Evolutionary conservation across 768 basidiomycete species (phyloP), one percentile per base, ranked within the genome.

Genomic region (Multifurca ochricompacta): DNA sequence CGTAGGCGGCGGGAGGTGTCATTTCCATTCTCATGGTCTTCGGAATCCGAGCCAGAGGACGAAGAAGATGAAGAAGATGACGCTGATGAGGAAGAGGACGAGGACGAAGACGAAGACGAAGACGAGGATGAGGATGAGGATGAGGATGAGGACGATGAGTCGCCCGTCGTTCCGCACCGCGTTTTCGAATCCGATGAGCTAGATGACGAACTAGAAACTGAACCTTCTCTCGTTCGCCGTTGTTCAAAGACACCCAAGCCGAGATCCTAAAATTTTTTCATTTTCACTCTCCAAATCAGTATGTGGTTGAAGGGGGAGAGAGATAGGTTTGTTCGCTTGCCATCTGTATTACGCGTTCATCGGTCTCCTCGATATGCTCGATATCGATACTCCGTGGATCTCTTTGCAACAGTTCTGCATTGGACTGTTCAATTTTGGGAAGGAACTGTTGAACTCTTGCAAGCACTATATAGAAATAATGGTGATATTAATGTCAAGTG

Each of bases 321-420:
- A 59, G 5, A 30, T 35, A 30, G 21, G 21, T 39, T 25, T 7
- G 27, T 10, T 10, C 30, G 51, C 59, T 53, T 28, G 77, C 83
- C 82, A 86, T 85, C 65, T 86, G 77, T 59, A 87, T 82, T 63
- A 83, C 79, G 54, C 68, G 73, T 1, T 71, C 73, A 47, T 70
- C 72, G n/a, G 69, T 70, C 19, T 69, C 72, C 6, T 70, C 68
- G 21, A 87, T 60, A 53, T 82, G 73, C 66, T 89, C 87, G 36
- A 89, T 85, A 62, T 87, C 79, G n/a, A 87, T 70, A 60, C 79
- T 82, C 16, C 66, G 63, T 1, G 81, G 83, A 54, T 82, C 74
- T 36, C 67, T 65, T 35, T 74, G 66, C 3, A 72, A 62, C 16
- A 87, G 73, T 1, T 74, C 65, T 2, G 72, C 73, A 60, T 86